Conservation (phyloP, 2,329 filamentous ascomycete genomes). For the Dactylella cylindrospora region DNA sequence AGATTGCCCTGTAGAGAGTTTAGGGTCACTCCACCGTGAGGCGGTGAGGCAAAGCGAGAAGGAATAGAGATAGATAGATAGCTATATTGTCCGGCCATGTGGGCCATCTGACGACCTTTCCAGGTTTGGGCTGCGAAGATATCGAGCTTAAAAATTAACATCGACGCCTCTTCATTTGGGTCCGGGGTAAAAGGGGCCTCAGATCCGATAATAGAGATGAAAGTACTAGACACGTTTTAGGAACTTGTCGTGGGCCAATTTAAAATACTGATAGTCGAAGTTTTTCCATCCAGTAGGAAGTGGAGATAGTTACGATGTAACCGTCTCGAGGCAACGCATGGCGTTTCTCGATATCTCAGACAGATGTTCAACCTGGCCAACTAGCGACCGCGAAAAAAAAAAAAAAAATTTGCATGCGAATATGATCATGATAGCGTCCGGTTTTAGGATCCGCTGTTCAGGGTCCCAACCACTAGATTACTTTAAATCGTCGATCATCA, state of each 20-base stretch:
- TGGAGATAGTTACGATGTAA: slow-evolving; percentile 16
- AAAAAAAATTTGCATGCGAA: not conserved
- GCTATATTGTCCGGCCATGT: slow-evolving; percentile 15
- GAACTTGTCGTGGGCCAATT: slow-evolving; percentile 31
- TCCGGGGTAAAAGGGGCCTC: slow-evolving; percentile 28
- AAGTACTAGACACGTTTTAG: too few relatives aligned
- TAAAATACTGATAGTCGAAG: slow-evolving; percentile 5
- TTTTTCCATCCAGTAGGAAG: slow-evolving; percentile 32
- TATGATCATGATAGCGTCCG: slow-evolving; percentile 22
- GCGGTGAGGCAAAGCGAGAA: not conserved
- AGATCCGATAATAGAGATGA: slow-evolving; percentile 1
- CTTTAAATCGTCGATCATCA: slow-evolving; percentile 34
- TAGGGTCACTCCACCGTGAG: not conserved
- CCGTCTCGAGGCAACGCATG: slow-evolving; percentile 30
- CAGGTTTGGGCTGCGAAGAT: slow-evolving; percentile 2
- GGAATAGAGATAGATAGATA: slow-evolving; percentile 14
- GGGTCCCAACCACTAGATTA: slow-evolving; percentile 37
- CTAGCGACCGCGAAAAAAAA: too few relatives aligned
- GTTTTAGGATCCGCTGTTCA: slow-evolving; percentile 27
- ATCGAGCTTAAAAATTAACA: not conserved
- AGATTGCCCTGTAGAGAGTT: slow-evolving; percentile 12
- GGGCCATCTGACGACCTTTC: slow-evolving; percentile 20
- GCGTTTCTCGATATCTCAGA: too few relatives aligned
- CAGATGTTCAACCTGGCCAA: too few relatives aligned
- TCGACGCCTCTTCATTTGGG: slow-evolving; percentile 6